Conservation (phyloP, 75 land plant species). For the Selaginella tamariscina region DNA sequence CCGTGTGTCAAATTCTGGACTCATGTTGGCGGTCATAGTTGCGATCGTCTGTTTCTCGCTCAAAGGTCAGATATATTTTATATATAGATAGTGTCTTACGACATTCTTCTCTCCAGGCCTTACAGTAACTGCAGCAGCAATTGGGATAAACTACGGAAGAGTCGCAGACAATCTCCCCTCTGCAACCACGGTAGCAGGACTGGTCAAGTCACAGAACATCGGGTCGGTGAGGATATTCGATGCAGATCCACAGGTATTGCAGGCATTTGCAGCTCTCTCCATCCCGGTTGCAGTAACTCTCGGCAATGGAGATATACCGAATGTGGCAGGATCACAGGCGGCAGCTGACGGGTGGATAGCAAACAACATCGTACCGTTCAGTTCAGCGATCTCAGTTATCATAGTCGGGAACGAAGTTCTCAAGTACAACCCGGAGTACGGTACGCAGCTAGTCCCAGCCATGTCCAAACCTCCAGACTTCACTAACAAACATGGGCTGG, state of each 20-base stretch:
- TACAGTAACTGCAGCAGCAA: background rate
- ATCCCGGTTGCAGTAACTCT: background rate
- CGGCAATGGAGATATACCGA: background rate
- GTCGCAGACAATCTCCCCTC: background rate
- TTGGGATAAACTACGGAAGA: background rate
- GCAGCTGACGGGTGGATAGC: background rate
- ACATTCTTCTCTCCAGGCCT: background rate
- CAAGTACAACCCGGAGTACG: slow-evolving; percentile 9
- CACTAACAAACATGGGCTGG: background rate
- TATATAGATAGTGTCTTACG: too few species aligned
- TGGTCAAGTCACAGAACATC: background rate
- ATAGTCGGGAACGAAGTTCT: slow-evolving; percentile 5
- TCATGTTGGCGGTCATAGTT: too few species aligned
- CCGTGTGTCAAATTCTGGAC: too few species aligned
- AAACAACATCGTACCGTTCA: background rate
- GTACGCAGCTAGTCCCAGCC: background rate
- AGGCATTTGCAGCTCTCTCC: background rate
- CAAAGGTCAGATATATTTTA: too few species aligned
- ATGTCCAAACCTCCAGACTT: background rate
- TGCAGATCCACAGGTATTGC: background rate
- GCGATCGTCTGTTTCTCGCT: too few species aligned
- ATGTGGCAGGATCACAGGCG: background rate
- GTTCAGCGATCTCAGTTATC: background rate
- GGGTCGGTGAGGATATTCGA: background rate
- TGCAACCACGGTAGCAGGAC: background rate